Evolutionary conservation across 1,139 yeast genomes (phyloP), one percentile per base, ranked within the genome.

Genomic region (Zhuliangozyma parablackwelliae): DNA sequence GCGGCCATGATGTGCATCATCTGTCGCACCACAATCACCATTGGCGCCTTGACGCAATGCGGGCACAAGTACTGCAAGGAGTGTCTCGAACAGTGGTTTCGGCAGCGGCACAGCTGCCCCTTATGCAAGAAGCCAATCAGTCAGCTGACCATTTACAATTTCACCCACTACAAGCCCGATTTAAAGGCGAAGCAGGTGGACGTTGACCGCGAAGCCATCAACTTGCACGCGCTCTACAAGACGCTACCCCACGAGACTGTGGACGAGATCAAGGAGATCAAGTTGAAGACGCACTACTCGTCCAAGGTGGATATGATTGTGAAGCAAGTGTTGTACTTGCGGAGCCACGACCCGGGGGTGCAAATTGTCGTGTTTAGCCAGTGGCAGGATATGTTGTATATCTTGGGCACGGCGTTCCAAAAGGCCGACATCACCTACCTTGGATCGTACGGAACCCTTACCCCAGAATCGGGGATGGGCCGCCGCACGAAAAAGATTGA

Each of bases 331-430:
- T 51, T 80, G 12, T 83, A 82, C 65, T 60, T 90, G 35, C 73
- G 77, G 35, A 55, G 68, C 6, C 62, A 69, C 26, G 82, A 83
- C 33, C 79, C 84, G 0, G 57, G 65, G 1, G 88, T 80, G 2
- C 97, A 90, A 56, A 82, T 90, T 32, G 82, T 90, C 7, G 63
- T 90, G 1, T 90, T 86, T 54, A 87, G 96, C 26, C 97, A 89
- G 56, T 89, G 95, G 90, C 75, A 79, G 28, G 89, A 80, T 33
- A 76, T 89, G 60, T 59, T 92, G 36, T 73, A 71, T 32, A 70
- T 87, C 12, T 57, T 90, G 30, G 80, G 81, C 0, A 65, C 71
- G n/a, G 94, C 96, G 0, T 64, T 92, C 44, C 67, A 63, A 24
- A 68, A 72, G 29, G 80, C 84, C 39, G 73, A 72, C 6, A 71